phyloP scores from a whole-genome alignment of 2,329 filamentous ascomycete genomes.

The Paecilomyces formosus region DNA sequence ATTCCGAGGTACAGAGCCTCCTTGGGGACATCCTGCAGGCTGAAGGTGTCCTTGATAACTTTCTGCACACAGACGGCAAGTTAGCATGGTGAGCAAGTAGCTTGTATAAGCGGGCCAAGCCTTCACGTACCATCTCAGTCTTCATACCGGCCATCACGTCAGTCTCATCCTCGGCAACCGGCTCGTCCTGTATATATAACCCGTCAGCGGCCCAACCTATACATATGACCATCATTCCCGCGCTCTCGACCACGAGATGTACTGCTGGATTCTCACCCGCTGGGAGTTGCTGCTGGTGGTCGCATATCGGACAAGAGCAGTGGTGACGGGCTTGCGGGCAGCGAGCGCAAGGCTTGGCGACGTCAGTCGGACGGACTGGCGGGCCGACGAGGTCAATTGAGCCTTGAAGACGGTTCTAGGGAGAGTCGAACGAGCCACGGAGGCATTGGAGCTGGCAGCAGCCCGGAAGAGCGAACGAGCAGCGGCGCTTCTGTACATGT shows the following conservation, averaged over 20 bases:
- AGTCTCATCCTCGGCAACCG: constrained; percentile 30
- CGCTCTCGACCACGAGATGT: neutral
- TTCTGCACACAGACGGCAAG: constrained; percentile 35
- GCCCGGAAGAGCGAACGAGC: constrained; percentile 39
- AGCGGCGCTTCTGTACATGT: constrained; percentile 40
- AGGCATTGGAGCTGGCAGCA: constrained; percentile 35
- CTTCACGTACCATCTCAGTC: constrained; percentile 51
- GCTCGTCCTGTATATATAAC: constrained; percentile 37
- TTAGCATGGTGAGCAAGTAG: neutral
- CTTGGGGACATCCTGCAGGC: constrained; percentile 56
- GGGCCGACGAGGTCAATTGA: constrained; percentile 36
- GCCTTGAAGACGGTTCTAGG: constrained; percentile 36
- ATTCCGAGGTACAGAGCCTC: constrained; percentile 63
- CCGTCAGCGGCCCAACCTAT: constrained; percentile 30
- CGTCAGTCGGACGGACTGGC: constrained; percentile 26
- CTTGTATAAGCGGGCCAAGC: neutral
- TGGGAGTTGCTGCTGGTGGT: constrained; percentile 43
- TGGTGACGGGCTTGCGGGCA: constrained; percentile 38
- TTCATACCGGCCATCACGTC: constrained; percentile 48
- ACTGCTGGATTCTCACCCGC: constrained; percentile 4
- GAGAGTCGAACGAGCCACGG: constrained; percentile 33
- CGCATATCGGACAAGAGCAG: constrained; percentile 43
- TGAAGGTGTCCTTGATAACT: constrained; percentile 63
- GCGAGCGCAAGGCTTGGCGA: constrained; percentile 35
- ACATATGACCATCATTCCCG: neutral